Evolutionary conservation across 139 green algal species (phyloP).

Genomic region (Raphidocelis subcapitata): DNA sequence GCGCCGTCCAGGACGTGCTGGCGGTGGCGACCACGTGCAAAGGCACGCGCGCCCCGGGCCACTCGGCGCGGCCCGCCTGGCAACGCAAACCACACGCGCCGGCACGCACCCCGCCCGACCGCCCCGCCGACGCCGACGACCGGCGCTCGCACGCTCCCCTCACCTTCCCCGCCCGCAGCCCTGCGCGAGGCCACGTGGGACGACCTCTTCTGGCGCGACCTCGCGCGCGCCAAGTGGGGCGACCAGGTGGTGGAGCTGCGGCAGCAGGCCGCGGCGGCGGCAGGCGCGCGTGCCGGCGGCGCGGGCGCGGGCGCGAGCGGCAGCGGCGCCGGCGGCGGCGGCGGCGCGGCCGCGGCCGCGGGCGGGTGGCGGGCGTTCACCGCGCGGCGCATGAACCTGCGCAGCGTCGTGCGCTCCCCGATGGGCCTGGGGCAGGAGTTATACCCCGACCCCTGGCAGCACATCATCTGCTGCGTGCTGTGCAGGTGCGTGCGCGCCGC

Average conservation of each 20-base stretch:
- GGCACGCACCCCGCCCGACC: too few species aligned
- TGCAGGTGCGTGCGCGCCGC: slow-evolving; percentile 24
- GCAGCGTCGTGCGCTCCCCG: slow-evolving; percentile 15
- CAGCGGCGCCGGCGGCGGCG: not conserved
- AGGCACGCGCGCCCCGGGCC: too few species aligned
- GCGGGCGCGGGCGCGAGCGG: not conserved
- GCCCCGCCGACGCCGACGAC: too few species aligned
- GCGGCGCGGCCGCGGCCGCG: not conserved
- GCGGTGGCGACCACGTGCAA: too few species aligned
- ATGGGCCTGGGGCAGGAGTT: slow-evolving; percentile 39
- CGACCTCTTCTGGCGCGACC: slow-evolving; percentile 18
- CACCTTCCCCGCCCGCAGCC: not conserved
- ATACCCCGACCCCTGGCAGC: slow-evolving; percentile 46
- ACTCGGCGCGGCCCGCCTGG: too few species aligned
- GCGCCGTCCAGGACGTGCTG: too few species aligned
- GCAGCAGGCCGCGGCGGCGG: not conserved
- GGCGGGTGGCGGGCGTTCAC: not conserved
- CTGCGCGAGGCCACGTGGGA: not conserved
- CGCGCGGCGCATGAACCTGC: too few species aligned
- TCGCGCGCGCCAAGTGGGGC: slow-evolving; percentile 19
- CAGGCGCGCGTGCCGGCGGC: not conserved
- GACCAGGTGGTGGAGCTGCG: not conserved
- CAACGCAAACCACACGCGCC: too few species aligned
- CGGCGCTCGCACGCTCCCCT: too few species aligned
- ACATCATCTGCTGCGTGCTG: slow-evolving; percentile 40